Evolutionary conservation across 2,329 filamentous ascomycete species (phyloP), one percentile per base, ranked within the genome.

Genomic region (Tolypocladium tropicale): DNA sequence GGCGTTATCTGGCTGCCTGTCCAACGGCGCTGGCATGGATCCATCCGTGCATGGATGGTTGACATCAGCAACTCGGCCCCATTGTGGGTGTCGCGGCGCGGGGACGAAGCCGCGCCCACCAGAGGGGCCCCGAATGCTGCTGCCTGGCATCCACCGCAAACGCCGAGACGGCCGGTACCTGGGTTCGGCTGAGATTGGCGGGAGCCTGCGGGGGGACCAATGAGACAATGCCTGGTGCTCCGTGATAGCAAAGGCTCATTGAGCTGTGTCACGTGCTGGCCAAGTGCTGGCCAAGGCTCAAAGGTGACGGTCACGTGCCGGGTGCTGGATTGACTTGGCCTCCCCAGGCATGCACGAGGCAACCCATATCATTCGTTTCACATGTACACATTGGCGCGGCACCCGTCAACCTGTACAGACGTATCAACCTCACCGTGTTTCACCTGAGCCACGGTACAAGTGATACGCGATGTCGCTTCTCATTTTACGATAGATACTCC

Each of bases 101-200:
- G 46, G 46, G 46, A 28, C 34, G 25, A 7, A 14, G 6, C 3
- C 43, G 9, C 43, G 23, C 14, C 43, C 43, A 16, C 12, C 43
- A 30, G 6, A 25, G 39, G 41, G 21, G 21, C 39, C 39, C 21
- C 49, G 54, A 60, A 60, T 59, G 57, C 57, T 60, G 59, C 57
- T 60, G 59, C 59, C 59, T 60, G 54, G 53, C 55, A 21, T 30
- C 10, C n/a, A n/a, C 39, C n/a, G 39, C 41, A 46, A 16, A 23
- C 41, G 39, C 25, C 23, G 23, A 21, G 30, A 9, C 14, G 41
- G 21, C 5, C 53, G 37, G n/a, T n/a, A n/a, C n/a, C n/a, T n/a
- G n/a, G n/a, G n/a, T n/a, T n/a, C n/a, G n/a, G n/a, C n/a, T n/a
- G n/a, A n/a, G 21, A 54, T 54, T 54, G 53, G 53, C 18, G 10